phyloP scores from a whole-genome alignment of 768 basidiomycete species.

The Termitomyces sp. region DNA sequence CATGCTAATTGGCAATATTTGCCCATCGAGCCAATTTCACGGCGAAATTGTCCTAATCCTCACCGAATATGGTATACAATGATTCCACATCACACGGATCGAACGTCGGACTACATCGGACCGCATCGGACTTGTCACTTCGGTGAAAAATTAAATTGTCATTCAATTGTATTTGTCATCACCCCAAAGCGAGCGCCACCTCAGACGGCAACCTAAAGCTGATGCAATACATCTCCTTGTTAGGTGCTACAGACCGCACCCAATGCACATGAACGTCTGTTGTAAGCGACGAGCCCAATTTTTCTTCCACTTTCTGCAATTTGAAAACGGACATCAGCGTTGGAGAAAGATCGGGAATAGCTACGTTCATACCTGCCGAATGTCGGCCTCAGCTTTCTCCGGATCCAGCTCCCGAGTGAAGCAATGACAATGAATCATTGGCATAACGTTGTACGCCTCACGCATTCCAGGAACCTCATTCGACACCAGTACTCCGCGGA shows the following conservation, averaged over 20 bases:
- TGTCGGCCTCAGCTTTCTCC: constrained; percentile 69
- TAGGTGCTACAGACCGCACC: constrained; percentile 92
- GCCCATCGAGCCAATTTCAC: constrained; percentile 9
- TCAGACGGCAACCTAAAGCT: constrained; percentile 58
- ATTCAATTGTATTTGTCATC: too few relatives aligned
- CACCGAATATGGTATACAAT: constrained; percentile 2
- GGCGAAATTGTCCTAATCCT: constrained; percentile 6
- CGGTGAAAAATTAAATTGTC: neutral
- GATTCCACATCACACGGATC: constrained; percentile 4
- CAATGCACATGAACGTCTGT: constrained; percentile 56
- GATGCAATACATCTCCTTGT: constrained; percentile 97
- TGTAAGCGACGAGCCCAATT: constrained; percentile 51
- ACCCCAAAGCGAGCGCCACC: constrained; percentile 26
- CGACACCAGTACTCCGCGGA: constrained; percentile 62
- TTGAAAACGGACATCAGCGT: constrained; percentile 12
- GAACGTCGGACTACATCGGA: neutral
- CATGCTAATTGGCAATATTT: constrained; percentile 11
- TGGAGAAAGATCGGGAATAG: constrained; percentile 2
- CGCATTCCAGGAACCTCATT: constrained; percentile 31
- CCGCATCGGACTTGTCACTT: constrained; percentile 1
- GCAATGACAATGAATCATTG: constrained; percentile 94
- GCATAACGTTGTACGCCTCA: constrained; percentile 62
- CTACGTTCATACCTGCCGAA: constrained; percentile 60
- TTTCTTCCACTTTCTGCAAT: constrained; percentile 66
- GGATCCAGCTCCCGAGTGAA: constrained; percentile 84